These are phyloP conservation scores for Vitis hybrid DNA, from an alignment of 177 flowering plant genomes.

Conservation along the genomic window DNA sequence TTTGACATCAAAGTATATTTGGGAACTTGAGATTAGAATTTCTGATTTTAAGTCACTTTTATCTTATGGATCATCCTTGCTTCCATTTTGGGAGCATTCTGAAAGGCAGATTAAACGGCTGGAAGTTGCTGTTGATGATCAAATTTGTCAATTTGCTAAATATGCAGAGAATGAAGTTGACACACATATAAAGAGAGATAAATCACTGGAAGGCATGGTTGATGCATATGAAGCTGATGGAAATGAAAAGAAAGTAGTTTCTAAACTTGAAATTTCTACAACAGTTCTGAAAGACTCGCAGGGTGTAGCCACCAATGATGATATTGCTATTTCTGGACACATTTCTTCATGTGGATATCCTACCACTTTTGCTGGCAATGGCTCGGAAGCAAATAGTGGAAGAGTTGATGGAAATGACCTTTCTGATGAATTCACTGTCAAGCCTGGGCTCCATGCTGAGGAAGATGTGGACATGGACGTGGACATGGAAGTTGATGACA, in stretches of 20 bases:
- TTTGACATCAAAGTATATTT: conserved; percentile 40
- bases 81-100: conserved; percentile 81
- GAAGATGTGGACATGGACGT: conserved; percentile 93
- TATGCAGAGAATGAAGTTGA: conserved; percentile 28
- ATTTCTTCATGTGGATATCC: conserved; percentile 22
- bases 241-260: conserved; percentile 13
- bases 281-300: conserved; percentile 9
- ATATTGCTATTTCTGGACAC: conserved; percentile 6
- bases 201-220: conserved; percentile 13
- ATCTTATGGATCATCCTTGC: conserved; percentile 60
- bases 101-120: conserved; percentile 62
- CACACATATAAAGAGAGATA: conserved; percentile 13
- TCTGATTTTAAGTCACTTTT: conserved; percentile 73
- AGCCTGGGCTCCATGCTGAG: conserved; percentile 21
- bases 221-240: conserved; percentile 26
- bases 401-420: conserved; percentile 15
- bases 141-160: conserved; percentile 31
- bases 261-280: conserved; percentile 8
- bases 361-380: conserved; percentile 11
- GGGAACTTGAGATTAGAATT: conserved; percentile 78
- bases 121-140: conserved; percentile 43
- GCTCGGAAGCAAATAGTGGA: conserved; percentile 11
- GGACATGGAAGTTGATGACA: conserved; percentile 95
- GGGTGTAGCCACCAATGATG: conserved; percentile 1
- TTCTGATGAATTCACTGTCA: conserved; percentile 17